Conservation (phyloP, 2,329 filamentous ascomycete genomes). For the Fusarium torulosum region DNA sequence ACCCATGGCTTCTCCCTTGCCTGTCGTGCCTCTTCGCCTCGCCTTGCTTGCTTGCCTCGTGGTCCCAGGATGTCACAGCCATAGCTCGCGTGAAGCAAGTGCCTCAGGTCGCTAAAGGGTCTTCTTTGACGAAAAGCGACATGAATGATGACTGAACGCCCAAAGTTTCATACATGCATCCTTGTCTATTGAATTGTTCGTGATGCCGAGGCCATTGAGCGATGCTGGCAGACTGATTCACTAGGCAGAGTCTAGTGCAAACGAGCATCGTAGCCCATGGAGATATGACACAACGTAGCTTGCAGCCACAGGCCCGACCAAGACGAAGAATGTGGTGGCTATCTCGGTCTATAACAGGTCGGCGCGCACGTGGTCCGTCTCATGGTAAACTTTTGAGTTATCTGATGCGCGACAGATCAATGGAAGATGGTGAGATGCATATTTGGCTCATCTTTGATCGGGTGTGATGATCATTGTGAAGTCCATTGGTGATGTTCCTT, state of each 20-base stretch:
- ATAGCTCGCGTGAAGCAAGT: constrained; percentile 27
- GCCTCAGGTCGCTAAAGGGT: constrained; percentile 32
- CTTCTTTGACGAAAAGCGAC: constrained; percentile 28
- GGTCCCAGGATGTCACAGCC: constrained; percentile 42
- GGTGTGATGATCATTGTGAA: constrained; percentile 20
- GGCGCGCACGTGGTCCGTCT: constrained; percentile 31
- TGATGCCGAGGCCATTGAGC: constrained; percentile 32
- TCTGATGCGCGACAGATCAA: constrained; percentile 23
- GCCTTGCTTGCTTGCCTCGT: constrained; percentile 43
- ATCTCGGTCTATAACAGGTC: constrained; percentile 30
- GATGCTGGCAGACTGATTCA: constrained; percentile 31
- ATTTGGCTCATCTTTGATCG: constrained; percentile 29
- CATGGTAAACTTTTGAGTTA: constrained; percentile 18
- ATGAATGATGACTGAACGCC: constrained; percentile 24
- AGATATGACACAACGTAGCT: constrained; percentile 25
- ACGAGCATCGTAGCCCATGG: constrained; percentile 36
- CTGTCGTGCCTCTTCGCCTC: constrained; percentile 39
- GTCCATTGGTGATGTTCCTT: not conserved
- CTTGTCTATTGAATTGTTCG: constrained; percentile 32
- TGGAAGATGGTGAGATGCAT: constrained; percentile 22
- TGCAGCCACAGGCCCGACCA: constrained; percentile 21
- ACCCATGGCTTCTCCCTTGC: constrained; percentile 30
- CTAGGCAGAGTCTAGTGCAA: constrained; percentile 39
- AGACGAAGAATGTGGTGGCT: constrained; percentile 21
- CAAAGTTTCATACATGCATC: constrained; percentile 21